These are phyloP conservation scores for Citrus inodora DNA, from an alignment of 345 rosid genomes.

Conservation along the genomic window DNA sequence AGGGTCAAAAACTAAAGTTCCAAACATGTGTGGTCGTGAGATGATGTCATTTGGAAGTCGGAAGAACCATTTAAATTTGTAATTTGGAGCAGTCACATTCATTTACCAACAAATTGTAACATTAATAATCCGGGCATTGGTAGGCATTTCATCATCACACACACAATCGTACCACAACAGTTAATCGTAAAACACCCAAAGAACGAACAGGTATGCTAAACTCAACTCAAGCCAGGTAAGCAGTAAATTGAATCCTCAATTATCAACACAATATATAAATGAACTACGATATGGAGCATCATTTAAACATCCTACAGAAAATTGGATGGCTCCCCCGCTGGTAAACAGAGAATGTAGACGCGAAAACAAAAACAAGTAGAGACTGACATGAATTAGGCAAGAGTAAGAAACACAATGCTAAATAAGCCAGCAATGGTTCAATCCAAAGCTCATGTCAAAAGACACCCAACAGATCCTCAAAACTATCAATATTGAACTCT, in stretches of 20 bases:
- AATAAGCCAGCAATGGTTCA: constrained; percentile 7
- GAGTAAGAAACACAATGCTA: not conserved
- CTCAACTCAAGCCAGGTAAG: not conserved
- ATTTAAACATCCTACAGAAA: constrained; percentile 10
- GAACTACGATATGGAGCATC: not conserved
- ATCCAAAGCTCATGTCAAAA: constrained; percentile 10
- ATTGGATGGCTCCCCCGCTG: constrained; percentile 4
- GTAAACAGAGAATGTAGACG: not conserved
- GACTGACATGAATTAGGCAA: not conserved
- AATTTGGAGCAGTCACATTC: no score
- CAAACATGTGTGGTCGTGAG: no score
- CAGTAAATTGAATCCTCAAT: not conserved
- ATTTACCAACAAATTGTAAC: no score
- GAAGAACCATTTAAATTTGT: no score
- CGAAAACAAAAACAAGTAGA: not conserved
- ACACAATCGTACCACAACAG: no score
- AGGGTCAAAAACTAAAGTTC: no score
- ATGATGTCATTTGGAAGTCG: no score
- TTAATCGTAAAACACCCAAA: no score
- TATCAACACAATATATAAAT: not conserved
- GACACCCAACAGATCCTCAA: not conserved
- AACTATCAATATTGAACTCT: constrained; percentile 1
- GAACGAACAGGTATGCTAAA: not conserved
- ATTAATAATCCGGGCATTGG: no score
- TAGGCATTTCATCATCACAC: no score